Percentiles rank a stretch among this genome's conserved stretches.
Evolutionary conservation across 495 filamentous ascomycete species (phyloP).

Genomic region (Penicillium crystallinum): DNA sequence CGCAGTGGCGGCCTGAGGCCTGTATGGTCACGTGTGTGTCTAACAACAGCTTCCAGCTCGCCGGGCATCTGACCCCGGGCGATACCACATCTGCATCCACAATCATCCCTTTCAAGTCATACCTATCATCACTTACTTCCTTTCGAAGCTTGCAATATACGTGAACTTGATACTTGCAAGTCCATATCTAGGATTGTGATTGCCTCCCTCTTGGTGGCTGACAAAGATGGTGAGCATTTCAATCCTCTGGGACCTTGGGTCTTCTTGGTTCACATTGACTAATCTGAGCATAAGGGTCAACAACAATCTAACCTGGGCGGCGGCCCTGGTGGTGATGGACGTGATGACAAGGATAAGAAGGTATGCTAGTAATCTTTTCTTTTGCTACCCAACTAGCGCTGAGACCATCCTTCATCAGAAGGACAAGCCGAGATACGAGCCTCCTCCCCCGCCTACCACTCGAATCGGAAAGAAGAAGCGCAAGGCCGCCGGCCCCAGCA

Average conservation of each 20-base stretch:
- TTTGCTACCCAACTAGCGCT: constrained; percentile 1
- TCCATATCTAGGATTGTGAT: constrained; percentile 8
- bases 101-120: constrained; percentile 18
- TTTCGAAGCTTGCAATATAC: neutral
- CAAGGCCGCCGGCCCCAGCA: constrained; percentile 84
- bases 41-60: constrained; percentile 29
- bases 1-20: constrained; percentile 20
- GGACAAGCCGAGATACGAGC: constrained; percentile 99
- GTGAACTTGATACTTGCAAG: neutral
- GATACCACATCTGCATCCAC: constrained; percentile 13
- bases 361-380: constrained; percentile 42
- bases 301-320: constrained; percentile 83
- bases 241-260: constrained; percentile 3
- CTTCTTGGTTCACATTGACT: constrained; percentile 15
- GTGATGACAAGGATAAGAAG: constrained; percentile 93
- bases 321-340: constrained; percentile 64
- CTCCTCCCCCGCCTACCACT: constrained; percentile 92
- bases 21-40: constrained; percentile 16
- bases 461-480: constrained; percentile 98
- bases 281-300: constrained; percentile 47
- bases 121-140: constrained; percentile 2
- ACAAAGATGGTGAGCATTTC: constrained; percentile 35
- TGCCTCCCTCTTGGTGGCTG: constrained; percentile 16
- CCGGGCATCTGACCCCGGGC: constrained; percentile 11
- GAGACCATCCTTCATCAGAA: constrained; percentile 55